phyloP scores from a whole-genome alignment of 108 stramenopile species.

The Discostella pseudostelligera region DNA sequence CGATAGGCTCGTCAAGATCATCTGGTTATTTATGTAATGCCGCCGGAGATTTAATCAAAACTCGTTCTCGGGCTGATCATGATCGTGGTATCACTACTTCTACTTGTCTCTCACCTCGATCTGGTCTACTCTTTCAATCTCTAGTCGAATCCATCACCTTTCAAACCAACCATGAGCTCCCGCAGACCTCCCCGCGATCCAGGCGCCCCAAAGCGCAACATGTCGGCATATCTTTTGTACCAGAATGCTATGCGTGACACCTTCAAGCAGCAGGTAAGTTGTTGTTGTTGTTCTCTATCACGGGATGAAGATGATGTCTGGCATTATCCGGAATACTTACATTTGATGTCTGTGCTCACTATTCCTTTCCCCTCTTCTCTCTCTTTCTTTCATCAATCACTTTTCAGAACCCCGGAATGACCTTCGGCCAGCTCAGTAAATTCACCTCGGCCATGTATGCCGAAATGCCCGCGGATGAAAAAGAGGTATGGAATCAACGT shows the following conservation, averaged over 20 bases:
- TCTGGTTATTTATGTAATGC: no score
- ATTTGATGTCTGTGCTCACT: no score
- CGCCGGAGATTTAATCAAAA: no score
- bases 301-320: neutral
- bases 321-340: no score
- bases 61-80: no score
- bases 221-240: slow-evolving; percentile 81
- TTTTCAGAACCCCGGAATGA: slow-evolving; percentile 70
- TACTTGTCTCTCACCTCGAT: no score
- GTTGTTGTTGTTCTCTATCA: neutral
- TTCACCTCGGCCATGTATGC: slow-evolving; percentile 86
- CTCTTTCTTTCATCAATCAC: neutral
- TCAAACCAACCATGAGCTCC: slow-evolving; percentile 25
- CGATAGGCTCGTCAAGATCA: no score
- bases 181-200: slow-evolving; percentile 57
- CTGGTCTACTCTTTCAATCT: no score
- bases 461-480: slow-evolving; percentile 72
- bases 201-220: slow-evolving; percentile 83
- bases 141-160: no score
- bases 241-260: slow-evolving; percentile 81
- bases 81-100: no score
- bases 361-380: neutral
- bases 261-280: slow-evolving; percentile 56
- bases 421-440: slow-evolving; percentile 82
- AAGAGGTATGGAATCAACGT: slow-evolving; percentile 73